Base-by-base conservation (phyloP, 176 grass and related monocot genomes). In the Oryza glumipatula region DNA sequence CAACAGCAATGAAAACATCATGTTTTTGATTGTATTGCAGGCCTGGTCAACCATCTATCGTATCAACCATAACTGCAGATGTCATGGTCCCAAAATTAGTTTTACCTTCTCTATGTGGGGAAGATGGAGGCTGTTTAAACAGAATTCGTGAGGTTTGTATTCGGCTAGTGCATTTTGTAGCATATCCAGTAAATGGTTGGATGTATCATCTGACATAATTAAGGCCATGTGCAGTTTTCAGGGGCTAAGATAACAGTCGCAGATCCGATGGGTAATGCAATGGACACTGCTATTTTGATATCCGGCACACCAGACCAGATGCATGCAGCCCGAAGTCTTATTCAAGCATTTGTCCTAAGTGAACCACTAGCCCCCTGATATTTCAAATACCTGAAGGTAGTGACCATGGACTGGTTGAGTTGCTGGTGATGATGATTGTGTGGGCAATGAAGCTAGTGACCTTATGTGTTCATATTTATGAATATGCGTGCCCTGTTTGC, bases 261-360 rank as follows among this genome's bases (percentile, higher is more conserved):
- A 74, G 94, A 99, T 77, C 89, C 91, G 51, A 79, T 92, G 72
- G 81, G 86, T 19, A 91, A 99, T 80, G 83, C 88, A 17, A 74
- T 83, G 26, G 96, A 99, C 86, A 92, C 86, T 21, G 9, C 84
- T 70, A 82, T 99, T 81, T 76, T 89, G 28, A 85, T 96, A 91
- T 92, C 89, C 67, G 94, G 96, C 58, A 80, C 87, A 45, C 96
- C 90, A 44, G 96, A 99, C 64, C 91, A 96, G 67, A 94, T 94
- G 82, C 90, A 96, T 83, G 92, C 91, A 80, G 96, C 96, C 32
- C 89, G 83, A 80, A 99, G 94, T 84, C 96, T 96, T 89, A 81
- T 99, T 78, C 85, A 99, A 91, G 94, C 96, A 80, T 99, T 94
- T 86, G 83, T 99, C 78, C 77, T 92, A 45, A 94, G 96, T 81